Percentiles rank a stretch among this genome's conserved stretches.
Conservation (phyloP, 352 stramenopile genomes). For the Phytopythium kandeliae region DNA sequence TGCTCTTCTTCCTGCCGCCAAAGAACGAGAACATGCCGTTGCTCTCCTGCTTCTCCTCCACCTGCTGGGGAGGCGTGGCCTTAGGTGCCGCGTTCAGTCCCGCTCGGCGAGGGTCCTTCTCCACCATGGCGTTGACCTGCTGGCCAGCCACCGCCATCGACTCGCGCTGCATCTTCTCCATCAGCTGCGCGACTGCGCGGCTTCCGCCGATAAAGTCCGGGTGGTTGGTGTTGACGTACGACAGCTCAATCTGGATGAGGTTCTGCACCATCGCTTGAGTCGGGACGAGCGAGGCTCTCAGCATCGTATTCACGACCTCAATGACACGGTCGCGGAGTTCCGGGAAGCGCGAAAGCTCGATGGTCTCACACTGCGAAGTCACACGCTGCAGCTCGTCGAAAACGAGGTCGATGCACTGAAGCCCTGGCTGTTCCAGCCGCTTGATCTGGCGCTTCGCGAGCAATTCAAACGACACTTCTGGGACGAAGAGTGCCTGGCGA, state of each 20-base stretch:
- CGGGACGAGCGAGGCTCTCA: conserved; percentile 69
- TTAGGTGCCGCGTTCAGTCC: conserved; percentile 3
- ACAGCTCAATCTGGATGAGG: conserved; percentile 98
- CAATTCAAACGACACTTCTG: conserved; percentile 98
- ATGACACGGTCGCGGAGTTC: conserved; percentile 94
- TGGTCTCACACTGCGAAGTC: conserved; percentile 92
- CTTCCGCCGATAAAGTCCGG: conserved; percentile 98
- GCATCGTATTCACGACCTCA: conserved; percentile 90
- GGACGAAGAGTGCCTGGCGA: conserved; percentile 96
- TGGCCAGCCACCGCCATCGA: conserved; percentile 39
- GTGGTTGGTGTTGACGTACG: conserved; percentile 99
- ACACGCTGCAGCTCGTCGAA: conserved; percentile 98
- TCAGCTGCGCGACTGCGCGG: conserved; percentile 91
- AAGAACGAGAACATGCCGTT: conserved; percentile 76
- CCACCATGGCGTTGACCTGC: conserved; percentile 29
- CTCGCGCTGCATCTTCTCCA: conserved; percentile 93
- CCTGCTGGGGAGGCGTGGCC: background rate
- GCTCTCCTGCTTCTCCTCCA: conserved; percentile 51
- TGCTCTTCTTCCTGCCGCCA: conserved; percentile 56
- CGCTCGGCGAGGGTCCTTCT: conserved; percentile 47
- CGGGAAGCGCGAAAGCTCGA: conserved; percentile 94
- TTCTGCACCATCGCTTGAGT: conserved; percentile 96
- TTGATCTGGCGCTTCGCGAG: conserved; percentile 97
- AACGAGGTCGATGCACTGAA: conserved; percentile 98
- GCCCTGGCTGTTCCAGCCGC: conserved; percentile 91